Base-by-base conservation (phyloP, 176 grass and related monocot genomes). In the Triticum turgidum region DNA sequence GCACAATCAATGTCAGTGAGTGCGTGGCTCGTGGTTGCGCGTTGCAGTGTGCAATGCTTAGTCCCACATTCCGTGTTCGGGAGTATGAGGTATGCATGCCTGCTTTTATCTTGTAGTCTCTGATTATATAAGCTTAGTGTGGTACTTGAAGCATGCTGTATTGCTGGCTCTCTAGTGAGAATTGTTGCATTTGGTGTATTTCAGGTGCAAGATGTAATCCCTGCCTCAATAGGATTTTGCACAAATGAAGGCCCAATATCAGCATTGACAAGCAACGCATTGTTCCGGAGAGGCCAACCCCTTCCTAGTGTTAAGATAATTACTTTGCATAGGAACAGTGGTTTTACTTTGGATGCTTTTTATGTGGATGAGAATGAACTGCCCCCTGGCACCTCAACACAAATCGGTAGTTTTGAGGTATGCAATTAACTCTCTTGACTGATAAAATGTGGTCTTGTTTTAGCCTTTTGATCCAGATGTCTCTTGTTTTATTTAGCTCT, bases 21-120 rank as follows among this genome's bases (percentile, higher is more conserved):
- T 99, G 97, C 32, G 92, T 99, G 73, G 92, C 94, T 41, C 82
- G 92, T 49, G 97, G 97, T 2, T 99, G 97, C 37, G 97, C 97
- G 1, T 49, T 99, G 66, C 97, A 99, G 79, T 96, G 94, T 52
- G 97, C 97, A 62, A 99, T 99, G 97, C 88, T 99, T 61, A 99
- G 97, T 72, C 94, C 97, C 41, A 85, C 85, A 68, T 96, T 96
- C 63, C 91, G 86, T 33, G 97, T 99, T 83, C 95, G 90, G 22
- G 92, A 99, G 9, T 99, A 99, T 39, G 97, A 99, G 92, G 97
- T 99, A 78, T 45, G 32, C 12, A 37, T 35, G 18, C 29, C 41
- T 30, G 69, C 78, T 77, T 67, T 77, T 21, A 47, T 90, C 58
- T 77, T 67, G 38, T 69, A 11, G 2, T 76, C 29, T 49, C 38